phyloP scores from a whole-genome alignment of 306 rosid genomes.

The Ammopiptanthus mongolicus region DNA sequence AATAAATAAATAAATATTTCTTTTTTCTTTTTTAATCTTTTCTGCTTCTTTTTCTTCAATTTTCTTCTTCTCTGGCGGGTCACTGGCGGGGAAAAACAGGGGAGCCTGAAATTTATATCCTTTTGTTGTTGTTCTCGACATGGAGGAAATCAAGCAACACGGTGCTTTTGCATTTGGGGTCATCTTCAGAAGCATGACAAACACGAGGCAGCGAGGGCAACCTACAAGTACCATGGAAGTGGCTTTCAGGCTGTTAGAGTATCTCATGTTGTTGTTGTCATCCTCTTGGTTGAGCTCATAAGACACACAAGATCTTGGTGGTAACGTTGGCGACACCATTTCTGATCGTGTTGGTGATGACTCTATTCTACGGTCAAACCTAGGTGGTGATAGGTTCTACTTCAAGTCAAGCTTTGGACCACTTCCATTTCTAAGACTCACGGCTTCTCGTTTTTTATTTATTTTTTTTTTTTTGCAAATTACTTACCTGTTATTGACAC shows the following conservation, averaged over 20 bases:
- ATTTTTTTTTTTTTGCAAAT: background rate
- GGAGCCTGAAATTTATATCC: constrained; percentile 30
- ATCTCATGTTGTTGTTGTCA: constrained; percentile 29
- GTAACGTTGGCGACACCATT: constrained; percentile 68
- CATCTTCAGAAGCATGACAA: constrained; percentile 92
- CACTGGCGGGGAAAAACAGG: too few relatives aligned
- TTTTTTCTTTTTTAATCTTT: too few relatives aligned
- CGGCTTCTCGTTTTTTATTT: too few relatives aligned
- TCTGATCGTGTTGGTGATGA: constrained; percentile 70
- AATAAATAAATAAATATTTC: too few relatives aligned
- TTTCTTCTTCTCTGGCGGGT: too few relatives aligned
- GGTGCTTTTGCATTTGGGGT: constrained; percentile 94
- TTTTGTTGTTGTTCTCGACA: constrained; percentile 29
- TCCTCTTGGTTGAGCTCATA: constrained; percentile 64
- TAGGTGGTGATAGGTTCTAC: constrained; percentile 88
- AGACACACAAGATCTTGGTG: constrained; percentile 86
- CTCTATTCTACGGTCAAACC: constrained; percentile 40
- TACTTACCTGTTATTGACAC: background rate
- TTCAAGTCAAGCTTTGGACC: constrained; percentile 80
- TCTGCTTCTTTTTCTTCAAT: too few relatives aligned
- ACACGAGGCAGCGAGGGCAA: constrained; percentile 94
- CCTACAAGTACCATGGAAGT: constrained; percentile 90
- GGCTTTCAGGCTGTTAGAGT: constrained; percentile 77
- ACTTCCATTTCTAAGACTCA: constrained; percentile 73
- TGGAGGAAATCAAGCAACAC: constrained; percentile 90